Base-by-base conservation (phyloP, 1,139 yeast species). In the Taphrina populina region DNA sequence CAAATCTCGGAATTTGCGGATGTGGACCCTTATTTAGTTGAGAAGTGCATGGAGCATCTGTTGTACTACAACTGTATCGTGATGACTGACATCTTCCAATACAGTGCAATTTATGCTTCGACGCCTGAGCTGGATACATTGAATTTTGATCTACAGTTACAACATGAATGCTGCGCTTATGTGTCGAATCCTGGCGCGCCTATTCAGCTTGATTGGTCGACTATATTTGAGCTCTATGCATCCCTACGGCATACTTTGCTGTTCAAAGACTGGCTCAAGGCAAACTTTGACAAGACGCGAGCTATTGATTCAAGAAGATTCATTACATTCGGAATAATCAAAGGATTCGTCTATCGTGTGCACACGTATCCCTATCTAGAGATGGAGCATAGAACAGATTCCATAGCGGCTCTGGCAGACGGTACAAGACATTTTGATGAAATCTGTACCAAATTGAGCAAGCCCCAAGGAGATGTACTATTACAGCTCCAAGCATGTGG, bases 21-120 rank as follows among this genome's bases (percentile, higher is more conserved):
- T 63, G 85, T 96, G 23, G 94, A 88, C 64, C 84, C 83, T 62
- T 72, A 77, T 15, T 73, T 92, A 52, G 88, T 95, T 3, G 81
- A 83, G 55, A 90, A 86, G 66, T 90, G 96, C 66, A 82, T 94
- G 37, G 95, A 88, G 68, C 97, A 92, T 70, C 73, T 94, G 56
- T 79, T 90, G 74, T 95, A 90, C 69, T 94, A 92, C 70, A 81
- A 84, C 61, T 87, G 96, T 64, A 81, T 92, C 32, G 81, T 84
- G 19, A 76, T 90, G 15, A 75, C 86, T 24, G 97, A 92, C 67
- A 79, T 92, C 19, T 92, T 94, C 69, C 96, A 90, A 66, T 94
- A 88, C 68, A 74, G 82, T 47, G 92, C 88, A 68, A 80, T 84
- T 20, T 94, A 94, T 70, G 95, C 96, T 0, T 88, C 95, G 5